Conservation (phyloP, 768 basidiomycete genomes). For the Podaxis sp. region DNA sequence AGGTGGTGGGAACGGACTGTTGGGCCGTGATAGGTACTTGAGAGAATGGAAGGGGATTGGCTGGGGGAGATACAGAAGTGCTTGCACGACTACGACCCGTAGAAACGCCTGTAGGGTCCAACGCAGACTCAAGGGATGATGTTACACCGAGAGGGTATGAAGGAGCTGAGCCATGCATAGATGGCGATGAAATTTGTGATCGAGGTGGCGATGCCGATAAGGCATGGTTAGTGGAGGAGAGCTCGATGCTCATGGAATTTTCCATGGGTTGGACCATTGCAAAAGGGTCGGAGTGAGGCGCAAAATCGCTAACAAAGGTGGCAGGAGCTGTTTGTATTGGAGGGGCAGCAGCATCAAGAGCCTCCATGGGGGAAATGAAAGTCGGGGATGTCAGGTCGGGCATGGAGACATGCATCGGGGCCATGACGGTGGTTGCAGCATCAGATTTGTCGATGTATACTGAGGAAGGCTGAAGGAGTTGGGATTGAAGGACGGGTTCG, state of each 20-base stretch:
- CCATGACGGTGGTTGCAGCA: constrained; percentile 18
- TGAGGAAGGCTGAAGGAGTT: constrained; percentile 28
- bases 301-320: constrained; percentile 38
- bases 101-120: constrained; percentile 31
- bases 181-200: constrained; percentile 32
- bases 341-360: constrained; percentile 20
- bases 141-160: constrained; percentile 33
- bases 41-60: constrained; percentile 17
- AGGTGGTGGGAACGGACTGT: constrained; percentile 15
- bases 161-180: constrained; percentile 33
- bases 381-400: constrained; percentile 29
- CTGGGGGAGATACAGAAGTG: constrained; percentile 28
- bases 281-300: constrained; percentile 26
- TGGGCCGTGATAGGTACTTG: background rate
- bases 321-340: constrained; percentile 27
- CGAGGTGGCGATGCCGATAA: constrained; percentile 30
- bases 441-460: constrained; percentile 30
- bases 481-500: constrained; percentile 19
- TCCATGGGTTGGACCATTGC: constrained; percentile 27
- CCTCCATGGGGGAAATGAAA: constrained; percentile 30
- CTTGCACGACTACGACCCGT: constrained; percentile 34
- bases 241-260: constrained; percentile 31
- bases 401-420: constrained; percentile 35
- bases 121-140: constrained; percentile 42
- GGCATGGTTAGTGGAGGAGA: constrained; percentile 31